Evolutionary conservation across 1,284 basidiomycete species (phyloP).

Genomic region (Clitocybe nebularis): DNA sequence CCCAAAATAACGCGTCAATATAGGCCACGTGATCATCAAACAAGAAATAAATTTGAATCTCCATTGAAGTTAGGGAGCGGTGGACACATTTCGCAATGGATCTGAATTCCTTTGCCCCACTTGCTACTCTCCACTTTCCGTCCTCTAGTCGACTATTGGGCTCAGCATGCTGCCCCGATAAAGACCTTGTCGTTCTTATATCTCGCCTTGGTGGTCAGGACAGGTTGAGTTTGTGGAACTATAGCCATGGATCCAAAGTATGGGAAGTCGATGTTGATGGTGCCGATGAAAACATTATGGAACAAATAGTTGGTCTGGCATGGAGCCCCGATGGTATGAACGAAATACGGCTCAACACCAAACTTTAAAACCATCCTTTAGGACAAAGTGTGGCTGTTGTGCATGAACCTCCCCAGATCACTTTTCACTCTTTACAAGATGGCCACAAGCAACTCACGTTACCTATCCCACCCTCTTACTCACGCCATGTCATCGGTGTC

Average conservation of each 20-base stretch:
- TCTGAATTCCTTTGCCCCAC: constrained; percentile 45
- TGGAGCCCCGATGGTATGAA: constrained; percentile 79
- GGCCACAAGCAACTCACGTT: constrained; percentile 52
- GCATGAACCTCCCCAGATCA: constrained; percentile 63
- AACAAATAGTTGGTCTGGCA: constrained; percentile 54
- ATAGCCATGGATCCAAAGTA: constrained; percentile 67
- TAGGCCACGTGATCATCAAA: no score
- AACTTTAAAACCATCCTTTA: constrained; percentile 29
- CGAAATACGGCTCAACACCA: constrained; percentile 9
- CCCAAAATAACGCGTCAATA: no score
- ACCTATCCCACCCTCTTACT: constrained; percentile 24
- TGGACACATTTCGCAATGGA: no score
- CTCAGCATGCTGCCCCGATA: constrained; percentile 79
- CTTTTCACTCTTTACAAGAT: constrained; percentile 73
- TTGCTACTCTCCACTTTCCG: constrained; percentile 57
- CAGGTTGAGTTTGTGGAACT: constrained; percentile 71
- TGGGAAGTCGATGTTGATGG: constrained; percentile 70
- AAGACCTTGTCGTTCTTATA: constrained; percentile 70
- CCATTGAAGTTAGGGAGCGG: no score
- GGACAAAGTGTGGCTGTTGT: constrained; percentile 72
- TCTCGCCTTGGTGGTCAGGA: constrained; percentile 63
- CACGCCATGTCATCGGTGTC: constrained; percentile 40
- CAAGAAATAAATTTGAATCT: no score
- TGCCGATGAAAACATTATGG: constrained; percentile 33
- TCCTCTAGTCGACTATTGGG: constrained; percentile 51